Evolutionary conservation across 2,329 filamentous ascomycete genomes (phyloP).

Genomic region (Exophiala sp.): DNA sequence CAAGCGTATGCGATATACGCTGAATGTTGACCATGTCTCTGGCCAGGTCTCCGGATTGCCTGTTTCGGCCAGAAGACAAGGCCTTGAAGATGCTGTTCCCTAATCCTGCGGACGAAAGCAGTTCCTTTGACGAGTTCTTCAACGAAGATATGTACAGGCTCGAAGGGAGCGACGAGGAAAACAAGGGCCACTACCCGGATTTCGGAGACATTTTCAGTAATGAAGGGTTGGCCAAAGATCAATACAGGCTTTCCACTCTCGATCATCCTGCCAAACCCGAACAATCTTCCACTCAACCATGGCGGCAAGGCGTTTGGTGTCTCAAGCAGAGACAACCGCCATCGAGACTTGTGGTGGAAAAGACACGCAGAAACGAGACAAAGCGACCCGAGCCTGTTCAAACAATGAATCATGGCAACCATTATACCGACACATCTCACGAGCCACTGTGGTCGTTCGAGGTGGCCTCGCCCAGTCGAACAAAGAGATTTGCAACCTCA

Average conservation of each 20-base stretch:
- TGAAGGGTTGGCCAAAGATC: slow-evolving; percentile 47
- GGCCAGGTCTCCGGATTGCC: slow-evolving; percentile 28
- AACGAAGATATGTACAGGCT: slow-evolving; percentile 51
- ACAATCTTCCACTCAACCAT: slow-evolving; percentile 44
- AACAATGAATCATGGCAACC: slow-evolving; percentile 32
- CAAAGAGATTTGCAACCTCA: slow-evolving; percentile 28
- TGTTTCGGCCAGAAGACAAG: slow-evolving; percentile 48
- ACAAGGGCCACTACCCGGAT: slow-evolving; percentile 43
- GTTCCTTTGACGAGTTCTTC: slow-evolving; percentile 60
- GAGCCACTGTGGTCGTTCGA: slow-evolving; percentile 16
- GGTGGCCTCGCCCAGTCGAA: slow-evolving; percentile 14
- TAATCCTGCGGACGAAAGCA: slow-evolving; percentile 49
- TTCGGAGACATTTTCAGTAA: slow-evolving; percentile 49
- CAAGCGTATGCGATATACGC: not conserved
- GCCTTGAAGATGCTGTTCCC: slow-evolving; percentile 47
- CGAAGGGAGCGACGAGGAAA: slow-evolving; percentile 45
- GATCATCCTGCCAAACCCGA: slow-evolving; percentile 43
- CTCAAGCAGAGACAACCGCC: slow-evolving; percentile 46
- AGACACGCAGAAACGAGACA: slow-evolving; percentile 22
- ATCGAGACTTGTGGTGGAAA: slow-evolving; percentile 35
- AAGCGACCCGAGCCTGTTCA: slow-evolving; percentile 31
- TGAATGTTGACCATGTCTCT: slow-evolving; percentile 27
- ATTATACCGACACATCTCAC: slow-evolving; percentile 25
- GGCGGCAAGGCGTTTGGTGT: slow-evolving; percentile 49
- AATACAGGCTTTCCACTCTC: slow-evolving; percentile 46